Evolutionary conservation across 176 grass and related monocot species (phyloP), one percentile per base, ranked within the genome.

Genomic region (Elaeis guineensis): DNA sequence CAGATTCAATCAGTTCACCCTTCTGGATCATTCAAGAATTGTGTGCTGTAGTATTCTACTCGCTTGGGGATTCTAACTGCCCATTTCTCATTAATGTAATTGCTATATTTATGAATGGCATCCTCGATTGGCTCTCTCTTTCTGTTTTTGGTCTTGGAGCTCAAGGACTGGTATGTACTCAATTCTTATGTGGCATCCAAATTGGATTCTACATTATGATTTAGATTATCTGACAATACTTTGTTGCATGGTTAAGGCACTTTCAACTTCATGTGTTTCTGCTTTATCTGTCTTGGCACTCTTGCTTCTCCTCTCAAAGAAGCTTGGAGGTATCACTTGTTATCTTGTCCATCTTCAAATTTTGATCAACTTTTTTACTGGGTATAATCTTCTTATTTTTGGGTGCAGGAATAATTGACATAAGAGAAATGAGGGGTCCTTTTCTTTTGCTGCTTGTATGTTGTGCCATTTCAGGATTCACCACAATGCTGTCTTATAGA

Each of bases 161-260:
- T 61, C 24, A 35, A 61, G 58, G 58, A 61, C 25, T 61, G 58
- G 58, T 61, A 61, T 61, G 3, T 35, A 32, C 24, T 61, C 25
- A 28, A n/a, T 30, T 17, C 5, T 61, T 61, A 19, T 3, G 23
- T 35, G 5, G 25, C 21, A 30, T 7, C n/a, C n/a, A 14, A 44
- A 44, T 17, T 61, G 17, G 5, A 18, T 8, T n/a, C 15, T 61
- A 25, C 16, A 19, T 32, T 23, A 61, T 6, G 26, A n/a, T 25
- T 29, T 25, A 16, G 5, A 17, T 16, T 59, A n/a, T 61, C 58
- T 61, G 58, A 61, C 28, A 5, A 16, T 61, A 5, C 0, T 61
- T 28, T 61, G 28, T 61, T 30, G 6, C 25, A 35, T 61, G 7
- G 26, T 56, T 14, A 61, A 61, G 58, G 58, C 58, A 28, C 58